These are phyloP conservation scores for Clonostachys rhizophaga DNA, from an alignment of 2,329 filamentous ascomycete genomes.

Conservation along the genomic window DNA sequence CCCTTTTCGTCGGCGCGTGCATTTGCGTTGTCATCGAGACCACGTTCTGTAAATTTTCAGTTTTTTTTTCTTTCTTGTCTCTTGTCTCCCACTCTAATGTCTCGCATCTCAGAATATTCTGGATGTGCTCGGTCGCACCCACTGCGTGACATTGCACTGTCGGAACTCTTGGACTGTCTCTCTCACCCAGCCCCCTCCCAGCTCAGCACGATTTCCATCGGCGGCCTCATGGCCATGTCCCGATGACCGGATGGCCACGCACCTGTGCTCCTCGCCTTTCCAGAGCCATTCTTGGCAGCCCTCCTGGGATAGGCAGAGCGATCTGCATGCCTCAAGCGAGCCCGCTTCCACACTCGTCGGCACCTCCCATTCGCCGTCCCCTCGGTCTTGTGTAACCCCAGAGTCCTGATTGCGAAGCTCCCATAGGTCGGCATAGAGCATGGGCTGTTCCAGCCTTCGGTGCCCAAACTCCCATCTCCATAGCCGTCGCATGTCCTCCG, in stretches of 20 bases:
- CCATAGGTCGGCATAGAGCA: slow-evolving; percentile 29
- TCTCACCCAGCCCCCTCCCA: not conserved
- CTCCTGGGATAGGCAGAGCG: slow-evolving; percentile 14
- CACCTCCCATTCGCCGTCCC: slow-evolving; percentile 15
- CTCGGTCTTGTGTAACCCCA: slow-evolving; percentile 19
- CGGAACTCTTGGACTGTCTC: not conserved
- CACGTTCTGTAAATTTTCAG: no score
- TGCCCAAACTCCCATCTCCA: slow-evolving; percentile 37
- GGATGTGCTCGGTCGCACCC: not conserved
- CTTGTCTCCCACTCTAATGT: no score
- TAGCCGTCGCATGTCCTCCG: slow-evolving; percentile 40
- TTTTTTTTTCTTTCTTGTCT: no score
- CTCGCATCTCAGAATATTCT: not conserved
- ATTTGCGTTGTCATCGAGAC: no score
- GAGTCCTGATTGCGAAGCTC: slow-evolving; percentile 24
- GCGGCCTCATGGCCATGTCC: slow-evolving; percentile 12
- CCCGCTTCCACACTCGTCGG: slow-evolving; percentile 14
- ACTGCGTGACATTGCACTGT: not conserved
- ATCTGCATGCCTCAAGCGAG: slow-evolving; percentile 17
- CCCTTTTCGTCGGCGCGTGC: no score
- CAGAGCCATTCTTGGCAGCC: slow-evolving; percentile 22
- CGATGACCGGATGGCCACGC: slow-evolving; percentile 17
- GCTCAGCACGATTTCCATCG: slow-evolving; percentile 3
- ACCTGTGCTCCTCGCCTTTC: slow-evolving; percentile 18
- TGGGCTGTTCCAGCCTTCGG: slow-evolving; percentile 21